These are phyloP conservation scores for Debaryomyces maramus DNA, from an alignment of 805 yeast species.

Conservation along the genomic window DNA sequence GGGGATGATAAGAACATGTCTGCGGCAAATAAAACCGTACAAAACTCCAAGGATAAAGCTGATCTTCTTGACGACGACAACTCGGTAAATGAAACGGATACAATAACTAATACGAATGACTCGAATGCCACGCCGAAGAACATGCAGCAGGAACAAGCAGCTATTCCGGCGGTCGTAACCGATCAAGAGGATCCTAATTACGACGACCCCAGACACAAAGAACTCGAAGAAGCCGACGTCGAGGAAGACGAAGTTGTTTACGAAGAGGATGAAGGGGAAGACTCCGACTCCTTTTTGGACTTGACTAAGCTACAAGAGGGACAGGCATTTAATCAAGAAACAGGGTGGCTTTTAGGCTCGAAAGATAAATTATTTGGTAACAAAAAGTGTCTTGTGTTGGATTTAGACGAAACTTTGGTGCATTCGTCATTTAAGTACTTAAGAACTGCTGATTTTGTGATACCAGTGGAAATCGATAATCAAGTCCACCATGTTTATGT, in stretches of 20 bases:
- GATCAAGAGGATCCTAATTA: constrained; percentile 2
- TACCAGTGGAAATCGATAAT: constrained; percentile 95
- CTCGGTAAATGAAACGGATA: constrained; percentile 42
- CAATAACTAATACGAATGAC: constrained; percentile 39
- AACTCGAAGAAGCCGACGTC: constrained; percentile 7
- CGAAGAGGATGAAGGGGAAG: constrained; percentile 11
- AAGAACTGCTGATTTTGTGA: constrained; percentile 91
- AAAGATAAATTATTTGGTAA: constrained; percentile 50
- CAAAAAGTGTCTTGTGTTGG: constrained; percentile 85
- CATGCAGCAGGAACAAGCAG: constrained; percentile 1
- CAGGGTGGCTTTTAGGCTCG: constrained; percentile 66
- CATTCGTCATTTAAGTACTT: constrained; percentile 93
- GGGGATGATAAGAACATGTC: neutral
- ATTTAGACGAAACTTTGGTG: constrained; percentile 93
- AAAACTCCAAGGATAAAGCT: constrained; percentile 18
- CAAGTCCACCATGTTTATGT: constrained; percentile 94
- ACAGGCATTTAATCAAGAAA: constrained; percentile 60
- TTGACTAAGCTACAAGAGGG: constrained; percentile 68
- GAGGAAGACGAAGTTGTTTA: constrained; percentile 3
- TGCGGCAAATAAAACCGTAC: neutral
- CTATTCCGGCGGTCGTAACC: neutral
- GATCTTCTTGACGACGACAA: constrained; percentile 37
- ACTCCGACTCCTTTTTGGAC: constrained; percentile 45
- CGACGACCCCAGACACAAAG: constrained; percentile 5
- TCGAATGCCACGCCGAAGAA: constrained; percentile 16